Evolutionary conservation across 257 asterid genomes (phyloP).

Genomic region (Jacaranda mimosifolia): DNA sequence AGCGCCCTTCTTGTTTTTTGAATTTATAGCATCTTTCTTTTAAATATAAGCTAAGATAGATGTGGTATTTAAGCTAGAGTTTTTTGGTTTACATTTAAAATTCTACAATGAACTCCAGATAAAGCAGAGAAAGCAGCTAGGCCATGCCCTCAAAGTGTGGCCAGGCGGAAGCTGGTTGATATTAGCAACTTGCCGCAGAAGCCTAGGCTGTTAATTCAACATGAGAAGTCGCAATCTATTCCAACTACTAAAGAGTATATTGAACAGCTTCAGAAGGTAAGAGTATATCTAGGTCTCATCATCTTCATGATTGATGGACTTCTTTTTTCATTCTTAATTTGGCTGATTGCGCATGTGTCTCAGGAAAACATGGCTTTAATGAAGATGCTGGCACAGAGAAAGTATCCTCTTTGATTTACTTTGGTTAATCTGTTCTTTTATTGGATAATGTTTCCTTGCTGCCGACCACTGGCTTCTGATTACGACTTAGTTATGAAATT

Average conservation of each 20-base stretch:
- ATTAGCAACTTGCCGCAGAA: constrained; percentile 65
- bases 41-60: neutral
- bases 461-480: constrained; percentile 2
- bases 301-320: neutral
- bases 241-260: constrained; percentile 46
- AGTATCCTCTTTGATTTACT: constrained; percentile 61
- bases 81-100: neutral
- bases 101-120: constrained; percentile 21
- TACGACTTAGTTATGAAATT: constrained; percentile 3
- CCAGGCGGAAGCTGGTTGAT: constrained; percentile 63
- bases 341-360: constrained; percentile 28
- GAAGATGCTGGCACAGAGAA: constrained; percentile 70
- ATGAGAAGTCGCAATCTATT: constrained; percentile 41
- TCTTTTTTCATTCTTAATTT: constrained; percentile 17
- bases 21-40: neutral
- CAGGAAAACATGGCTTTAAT: constrained; percentile 68
- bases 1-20: neutral
- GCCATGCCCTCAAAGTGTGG: constrained; percentile 37
- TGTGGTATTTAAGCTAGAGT: neutral
- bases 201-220: constrained; percentile 36
- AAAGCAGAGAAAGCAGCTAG: constrained; percentile 33
- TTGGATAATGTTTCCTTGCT: constrained; percentile 1
- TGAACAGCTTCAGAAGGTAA: constrained; percentile 65
- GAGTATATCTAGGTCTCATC: neutral
- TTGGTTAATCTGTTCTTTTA: constrained; percentile 17